Conservation (phyloP, 371 early-diverging fungal genomes). For the Mucor mucedo region DNA sequence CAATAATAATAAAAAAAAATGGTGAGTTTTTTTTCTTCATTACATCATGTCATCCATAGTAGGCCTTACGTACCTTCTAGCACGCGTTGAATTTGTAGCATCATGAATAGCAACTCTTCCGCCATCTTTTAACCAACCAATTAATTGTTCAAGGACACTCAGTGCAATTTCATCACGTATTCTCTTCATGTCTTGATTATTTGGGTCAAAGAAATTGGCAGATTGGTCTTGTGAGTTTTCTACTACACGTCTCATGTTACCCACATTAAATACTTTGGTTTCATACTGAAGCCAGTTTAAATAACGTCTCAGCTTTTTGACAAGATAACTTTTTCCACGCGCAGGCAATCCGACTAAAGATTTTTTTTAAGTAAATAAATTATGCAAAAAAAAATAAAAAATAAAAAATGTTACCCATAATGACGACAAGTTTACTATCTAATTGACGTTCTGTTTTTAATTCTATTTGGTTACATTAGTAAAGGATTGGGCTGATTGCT, state of each 20-base stretch:
- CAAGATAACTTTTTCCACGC: constrained; percentile 88
- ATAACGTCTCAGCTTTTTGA: constrained; percentile 84
- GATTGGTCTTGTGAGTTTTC: constrained; percentile 53
- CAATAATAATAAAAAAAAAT: background rate
- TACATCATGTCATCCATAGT: background rate
- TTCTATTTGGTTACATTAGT: constrained; percentile 20
- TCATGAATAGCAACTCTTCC: constrained; percentile 90
- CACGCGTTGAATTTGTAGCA: constrained; percentile 86
- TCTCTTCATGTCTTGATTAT: constrained; percentile 67
- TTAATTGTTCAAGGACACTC: constrained; percentile 79
- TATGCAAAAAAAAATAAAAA: background rate
- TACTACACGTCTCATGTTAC: constrained; percentile 76
- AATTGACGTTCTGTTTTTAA: constrained; percentile 38
- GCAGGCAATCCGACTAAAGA: constrained; percentile 82
- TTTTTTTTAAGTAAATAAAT: too few species aligned
- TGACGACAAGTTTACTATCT: constrained; percentile 63
- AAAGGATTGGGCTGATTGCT: background rate
- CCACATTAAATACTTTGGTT: constrained; percentile 85
- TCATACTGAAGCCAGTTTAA: constrained; percentile 72
- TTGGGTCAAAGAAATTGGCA: constrained; percentile 79
- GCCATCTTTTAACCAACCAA: constrained; percentile 72
- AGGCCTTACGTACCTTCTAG: constrained; percentile 58
- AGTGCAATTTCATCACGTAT: constrained; percentile 79
- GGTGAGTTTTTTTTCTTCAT: background rate
- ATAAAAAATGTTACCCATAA: constrained; percentile 66